phyloP scores from a whole-genome alignment of 2,329 filamentous ascomycete species.

The Purpureocillium lavendulum region DNA sequence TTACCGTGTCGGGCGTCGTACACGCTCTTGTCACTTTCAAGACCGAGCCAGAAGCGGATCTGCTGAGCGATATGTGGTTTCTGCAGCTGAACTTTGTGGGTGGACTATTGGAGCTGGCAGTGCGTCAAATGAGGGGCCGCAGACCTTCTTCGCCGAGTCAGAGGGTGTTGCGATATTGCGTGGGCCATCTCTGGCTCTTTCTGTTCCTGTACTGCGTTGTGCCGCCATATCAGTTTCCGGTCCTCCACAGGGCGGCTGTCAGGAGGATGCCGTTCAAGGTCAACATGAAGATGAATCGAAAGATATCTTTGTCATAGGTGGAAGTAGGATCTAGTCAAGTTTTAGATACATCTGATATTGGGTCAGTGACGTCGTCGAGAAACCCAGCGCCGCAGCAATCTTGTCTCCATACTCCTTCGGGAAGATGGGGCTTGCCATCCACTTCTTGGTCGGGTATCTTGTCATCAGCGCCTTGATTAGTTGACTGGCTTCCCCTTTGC shows the following conservation, averaged over 20 bases:
- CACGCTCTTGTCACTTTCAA: conserved; percentile 2
- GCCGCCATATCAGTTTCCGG: no score
- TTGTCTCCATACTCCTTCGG: conserved; percentile 1
- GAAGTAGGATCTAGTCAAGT: neutral
- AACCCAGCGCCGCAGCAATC: no score
- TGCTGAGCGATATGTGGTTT: conserved; percentile 2
- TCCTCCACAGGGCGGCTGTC: no score
- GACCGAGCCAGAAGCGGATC: neutral
- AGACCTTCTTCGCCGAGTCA: no score
- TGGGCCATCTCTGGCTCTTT: no score
- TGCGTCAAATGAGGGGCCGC: no score
- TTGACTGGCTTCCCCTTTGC: conserved; percentile 9
- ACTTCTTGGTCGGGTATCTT: conserved; percentile 9
- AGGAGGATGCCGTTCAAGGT: no score
- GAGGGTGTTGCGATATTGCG: no score
- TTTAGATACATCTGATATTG: neutral
- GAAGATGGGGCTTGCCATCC: conserved; percentile 3
- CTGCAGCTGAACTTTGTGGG: conserved; percentile 4
- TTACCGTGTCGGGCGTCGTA: conserved; percentile 1
- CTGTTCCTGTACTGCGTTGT: no score
- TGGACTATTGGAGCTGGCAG: neutral
- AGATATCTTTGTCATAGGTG: no score
- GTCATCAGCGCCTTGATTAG: conserved; percentile 11
- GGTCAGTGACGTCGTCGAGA: no score
- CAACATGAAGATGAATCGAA: no score